phyloP scores from a whole-genome alignment of 371 early-diverging fungal genomes.

The Syncephalastrum contaminatum region DNA sequence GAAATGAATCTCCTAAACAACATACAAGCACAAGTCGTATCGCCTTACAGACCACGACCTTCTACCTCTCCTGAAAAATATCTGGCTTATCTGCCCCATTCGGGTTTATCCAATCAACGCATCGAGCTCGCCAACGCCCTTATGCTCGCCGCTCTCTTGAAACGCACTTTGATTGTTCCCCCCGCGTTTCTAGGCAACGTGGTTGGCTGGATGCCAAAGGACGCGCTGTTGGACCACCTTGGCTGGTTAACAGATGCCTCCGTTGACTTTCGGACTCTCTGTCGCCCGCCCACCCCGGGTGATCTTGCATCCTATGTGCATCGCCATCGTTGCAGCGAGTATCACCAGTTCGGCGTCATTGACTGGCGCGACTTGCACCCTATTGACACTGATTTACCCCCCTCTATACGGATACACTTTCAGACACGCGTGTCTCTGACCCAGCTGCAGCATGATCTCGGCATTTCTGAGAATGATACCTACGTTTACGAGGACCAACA shows the following conservation, averaged over 20 bases:
- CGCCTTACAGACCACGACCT: neutral
- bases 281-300: conserved; percentile 22
- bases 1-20: too few species aligned
- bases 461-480: conserved; percentile 24
- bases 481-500: conserved; percentile 35
- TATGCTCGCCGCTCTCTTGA: conserved; percentile 45
- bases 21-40: too few species aligned
- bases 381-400: conserved; percentile 12
- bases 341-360: conserved; percentile 28
- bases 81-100: conserved; percentile 59
- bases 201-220: conserved; percentile 34
- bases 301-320: conserved; percentile 19
- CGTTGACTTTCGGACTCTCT: conserved; percentile 18
- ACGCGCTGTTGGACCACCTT: conserved; percentile 17
- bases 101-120: conserved; percentile 59
- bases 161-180: conserved; percentile 59
- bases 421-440: conserved; percentile 24
- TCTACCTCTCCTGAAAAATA: conserved; percentile 17
- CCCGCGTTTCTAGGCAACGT: conserved; percentile 48
- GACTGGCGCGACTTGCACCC: conserved; percentile 38
- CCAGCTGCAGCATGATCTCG: conserved; percentile 19
- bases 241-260: conserved; percentile 35
- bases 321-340: conserved; percentile 26
- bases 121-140: conserved; percentile 59
- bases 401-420: conserved; percentile 17